These are phyloP conservation scores for Aspergillus sojae DNA, from an alignment of 2,329 filamentous ascomycete species.

Conservation along the genomic window DNA sequence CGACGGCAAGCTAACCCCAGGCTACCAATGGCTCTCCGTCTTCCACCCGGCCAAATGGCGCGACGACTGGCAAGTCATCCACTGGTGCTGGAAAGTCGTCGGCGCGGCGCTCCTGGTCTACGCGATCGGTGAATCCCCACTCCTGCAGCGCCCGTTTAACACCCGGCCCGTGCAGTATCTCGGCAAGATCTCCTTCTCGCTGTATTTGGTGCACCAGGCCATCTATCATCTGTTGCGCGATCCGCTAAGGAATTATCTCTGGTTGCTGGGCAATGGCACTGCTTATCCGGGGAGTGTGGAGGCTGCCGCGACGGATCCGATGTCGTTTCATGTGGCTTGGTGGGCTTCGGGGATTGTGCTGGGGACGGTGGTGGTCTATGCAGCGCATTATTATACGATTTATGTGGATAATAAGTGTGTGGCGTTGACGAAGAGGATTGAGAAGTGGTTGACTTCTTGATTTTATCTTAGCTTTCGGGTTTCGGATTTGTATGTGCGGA, in stretches of 20 bases:
- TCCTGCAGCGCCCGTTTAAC: slow-evolving; percentile 22
- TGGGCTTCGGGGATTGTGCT: slow-evolving; percentile 19
- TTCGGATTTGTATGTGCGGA: rapidly evolving
- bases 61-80: slow-evolving; percentile 20
- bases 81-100: slow-evolving; percentile 24
- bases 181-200: slow-evolving; percentile 34
- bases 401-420: slow-evolving; percentile 26
- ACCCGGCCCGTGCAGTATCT: slow-evolving; percentile 28
- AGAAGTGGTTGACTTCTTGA: slow-evolving; percentile 16
- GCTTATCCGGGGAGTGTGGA: slow-evolving; percentile 18
- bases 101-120: slow-evolving; percentile 23
- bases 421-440: slow-evolving; percentile 19
- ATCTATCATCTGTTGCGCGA: slow-evolving; percentile 22
- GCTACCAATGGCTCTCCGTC: slow-evolving; percentile 20
- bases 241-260: slow-evolving; percentile 20
- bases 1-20: slow-evolving; percentile 23
- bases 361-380: slow-evolving; percentile 14
- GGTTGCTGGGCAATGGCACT: slow-evolving; percentile 13
- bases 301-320: slow-evolving; percentile 7
- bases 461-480: no score
- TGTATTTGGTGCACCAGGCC: slow-evolving; percentile 32
- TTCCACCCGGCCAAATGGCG: slow-evolving; percentile 23
- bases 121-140: slow-evolving; percentile 21
- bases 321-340: slow-evolving; percentile 22
- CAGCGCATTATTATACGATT: slow-evolving; percentile 22